These are phyloP conservation scores for Luffa aegyptiaca DNA, from an alignment of 306 rosid species.

Conservation along the genomic window DNA sequence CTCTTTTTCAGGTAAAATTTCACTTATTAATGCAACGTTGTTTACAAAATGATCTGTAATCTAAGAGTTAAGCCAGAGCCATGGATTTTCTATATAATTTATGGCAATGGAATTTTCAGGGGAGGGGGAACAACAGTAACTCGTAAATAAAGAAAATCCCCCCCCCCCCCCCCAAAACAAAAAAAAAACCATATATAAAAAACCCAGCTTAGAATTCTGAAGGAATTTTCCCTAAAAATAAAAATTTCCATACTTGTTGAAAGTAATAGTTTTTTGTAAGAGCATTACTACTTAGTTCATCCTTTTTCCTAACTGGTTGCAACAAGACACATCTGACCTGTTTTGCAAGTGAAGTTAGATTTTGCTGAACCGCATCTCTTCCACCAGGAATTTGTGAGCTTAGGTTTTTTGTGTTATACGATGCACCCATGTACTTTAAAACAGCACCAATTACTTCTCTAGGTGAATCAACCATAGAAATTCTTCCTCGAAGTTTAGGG, in stretches of 20 bases:
- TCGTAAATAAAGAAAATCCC: not conserved
- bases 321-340: conserved; percentile 42
- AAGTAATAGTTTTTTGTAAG: not conserved
- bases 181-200: not conserved
- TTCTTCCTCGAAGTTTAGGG: conserved; percentile 77
- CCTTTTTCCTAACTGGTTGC: not conserved
- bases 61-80: not conserved
- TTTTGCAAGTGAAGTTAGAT: conserved; percentile 52
- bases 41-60: not conserved
- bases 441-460: conserved; percentile 93
- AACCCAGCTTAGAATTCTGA: too few species aligned
- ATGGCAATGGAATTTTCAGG: not conserved
- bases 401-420: conserved; percentile 55
- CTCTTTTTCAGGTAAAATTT: not conserved
- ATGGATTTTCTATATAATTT: not conserved
- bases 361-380: conserved; percentile 49
- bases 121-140: not conserved
- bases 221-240: too few species aligned
- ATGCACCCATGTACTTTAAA: conserved; percentile 89
- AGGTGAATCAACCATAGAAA: conserved; percentile 88
- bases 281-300: not conserved
- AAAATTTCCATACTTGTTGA: not conserved
- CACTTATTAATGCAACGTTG: not conserved
- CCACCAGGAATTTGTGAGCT: conserved; percentile 57
- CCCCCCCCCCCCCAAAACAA: too few species aligned